Conservation (phyloP, 495 filamentous ascomycete species). For the Aspergillus leporis region DNA sequence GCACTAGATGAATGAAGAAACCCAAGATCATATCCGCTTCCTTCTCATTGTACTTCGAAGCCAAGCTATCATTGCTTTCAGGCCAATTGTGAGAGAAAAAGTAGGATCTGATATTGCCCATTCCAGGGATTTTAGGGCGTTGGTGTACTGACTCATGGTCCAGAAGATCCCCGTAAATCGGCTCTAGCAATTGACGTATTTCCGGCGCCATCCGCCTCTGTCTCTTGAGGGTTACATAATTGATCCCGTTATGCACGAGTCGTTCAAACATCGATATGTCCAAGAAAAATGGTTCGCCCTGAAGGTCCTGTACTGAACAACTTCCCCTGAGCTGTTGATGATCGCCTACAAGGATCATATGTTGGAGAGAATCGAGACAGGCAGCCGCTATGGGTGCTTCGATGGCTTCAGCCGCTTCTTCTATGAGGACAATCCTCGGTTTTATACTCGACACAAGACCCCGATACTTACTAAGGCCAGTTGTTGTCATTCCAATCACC, state of each 20-base stretch:
- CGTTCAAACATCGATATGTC: constrained; percentile 77
- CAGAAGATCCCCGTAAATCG: constrained; percentile 65
- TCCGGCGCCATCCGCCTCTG: constrained; percentile 77
- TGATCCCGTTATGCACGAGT: constrained; percentile 67
- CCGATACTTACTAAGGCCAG: constrained; percentile 88
- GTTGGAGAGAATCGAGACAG: constrained; percentile 67
- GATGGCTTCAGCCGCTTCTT: constrained; percentile 75
- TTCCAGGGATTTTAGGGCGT: constrained; percentile 69
- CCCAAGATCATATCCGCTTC: constrained; percentile 78
- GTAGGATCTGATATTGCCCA: constrained; percentile 68
- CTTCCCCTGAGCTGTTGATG: constrained; percentile 71
- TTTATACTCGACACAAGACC: constrained; percentile 67
- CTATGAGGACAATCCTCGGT: constrained; percentile 67
- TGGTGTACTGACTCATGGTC: constrained; percentile 69
- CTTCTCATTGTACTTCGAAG: constrained; percentile 68
- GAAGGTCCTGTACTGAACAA: constrained; percentile 55
- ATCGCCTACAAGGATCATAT: constrained; percentile 75
- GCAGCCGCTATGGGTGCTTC: constrained; percentile 65
- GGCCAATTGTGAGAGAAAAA: constrained; percentile 73
- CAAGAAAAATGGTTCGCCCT: constrained; percentile 58
- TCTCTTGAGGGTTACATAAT: constrained; percentile 57
- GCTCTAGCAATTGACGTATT: constrained; percentile 60
- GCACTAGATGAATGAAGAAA: constrained; percentile 70
- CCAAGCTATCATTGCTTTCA: constrained; percentile 64
- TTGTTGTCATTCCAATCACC: constrained; percentile 73